Evolutionary conservation across 2,329 filamentous ascomycete species (phyloP).

Genomic region (Aspergillus proliferans): DNA sequence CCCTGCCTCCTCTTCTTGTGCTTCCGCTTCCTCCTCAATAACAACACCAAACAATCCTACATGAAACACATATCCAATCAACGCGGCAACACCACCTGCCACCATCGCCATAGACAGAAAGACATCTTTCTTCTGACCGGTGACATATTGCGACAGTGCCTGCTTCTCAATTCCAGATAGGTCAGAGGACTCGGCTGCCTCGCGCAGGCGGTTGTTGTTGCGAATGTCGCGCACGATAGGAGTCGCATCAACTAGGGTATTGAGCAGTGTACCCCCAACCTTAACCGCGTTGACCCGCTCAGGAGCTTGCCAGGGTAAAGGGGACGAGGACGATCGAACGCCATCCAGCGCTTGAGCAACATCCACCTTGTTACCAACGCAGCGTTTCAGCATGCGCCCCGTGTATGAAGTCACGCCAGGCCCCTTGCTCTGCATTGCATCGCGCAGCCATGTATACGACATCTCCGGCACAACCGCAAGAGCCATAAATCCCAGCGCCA

Average conservation of each 20-base stretch:
- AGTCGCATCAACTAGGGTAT: constrained; percentile 30
- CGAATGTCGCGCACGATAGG: constrained; percentile 33
- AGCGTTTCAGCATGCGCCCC: constrained; percentile 30
- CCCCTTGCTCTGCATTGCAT: constrained; percentile 49
- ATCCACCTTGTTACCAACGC: constrained; percentile 29
- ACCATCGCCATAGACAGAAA: constrained; percentile 31
- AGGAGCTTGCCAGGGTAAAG: constrained; percentile 32
- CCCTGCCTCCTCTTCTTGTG: constrained; percentile 10
- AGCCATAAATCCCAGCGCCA: constrained; percentile 72
- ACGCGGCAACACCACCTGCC: constrained; percentile 26
- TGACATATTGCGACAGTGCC: constrained; percentile 18
- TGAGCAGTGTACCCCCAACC: constrained; percentile 29
- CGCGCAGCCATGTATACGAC: constrained; percentile 57
- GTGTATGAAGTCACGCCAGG: constrained; percentile 41
- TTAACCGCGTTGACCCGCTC: constrained; percentile 25
- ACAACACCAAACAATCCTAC: constrained; percentile 20
- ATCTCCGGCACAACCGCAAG: constrained; percentile 61
- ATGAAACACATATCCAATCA: constrained; percentile 33
- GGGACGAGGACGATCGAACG: constrained; percentile 1
- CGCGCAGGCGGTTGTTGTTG: constrained; percentile 31
- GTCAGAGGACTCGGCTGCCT: constrained; percentile 21
- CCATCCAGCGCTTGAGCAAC: constrained; percentile 20
- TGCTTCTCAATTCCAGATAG: constrained; percentile 20
- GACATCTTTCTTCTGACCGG: constrained; percentile 26
- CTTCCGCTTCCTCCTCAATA: constrained; percentile 5